phyloP scores from a whole-genome alignment of 352 stramenopile species.

The Globisporangium yorkense region DNA sequence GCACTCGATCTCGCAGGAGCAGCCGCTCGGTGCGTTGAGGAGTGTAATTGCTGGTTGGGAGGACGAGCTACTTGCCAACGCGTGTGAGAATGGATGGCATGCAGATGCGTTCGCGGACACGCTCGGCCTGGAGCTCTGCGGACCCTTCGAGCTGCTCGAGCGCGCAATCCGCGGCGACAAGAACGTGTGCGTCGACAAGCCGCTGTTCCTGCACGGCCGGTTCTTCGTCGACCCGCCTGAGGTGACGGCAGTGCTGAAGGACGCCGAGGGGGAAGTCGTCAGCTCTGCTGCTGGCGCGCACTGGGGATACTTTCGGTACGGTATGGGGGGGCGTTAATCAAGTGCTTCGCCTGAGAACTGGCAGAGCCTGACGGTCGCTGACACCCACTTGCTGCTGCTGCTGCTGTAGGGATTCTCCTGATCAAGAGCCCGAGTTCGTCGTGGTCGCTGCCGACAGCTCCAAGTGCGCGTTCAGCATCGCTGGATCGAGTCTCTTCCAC shows the following conservation, averaged over 20 bases:
- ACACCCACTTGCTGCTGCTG: not conserved
- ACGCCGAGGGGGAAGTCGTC: not conserved
- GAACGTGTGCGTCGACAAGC: slow-evolving; percentile 23
- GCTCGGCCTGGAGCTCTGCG: slow-evolving; percentile 32
- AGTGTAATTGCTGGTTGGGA: too few relatives aligned
- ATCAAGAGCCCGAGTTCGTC: slow-evolving; percentile 32
- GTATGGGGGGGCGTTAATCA: not conserved
- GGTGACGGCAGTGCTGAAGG: slow-evolving; percentile 28
- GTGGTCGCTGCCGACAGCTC: slow-evolving; percentile 24
- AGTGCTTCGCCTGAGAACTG: not conserved
- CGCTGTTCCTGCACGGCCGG: slow-evolving; percentile 45
- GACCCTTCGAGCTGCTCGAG: slow-evolving; percentile 43
- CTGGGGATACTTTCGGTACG: slow-evolving; percentile 51
- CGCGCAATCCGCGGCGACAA: slow-evolving; percentile 8
- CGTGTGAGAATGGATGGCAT: not conserved
- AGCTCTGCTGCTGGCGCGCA: slow-evolving; percentile 20
- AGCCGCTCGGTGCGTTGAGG: slow-evolving; percentile 23
- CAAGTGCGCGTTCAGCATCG: slow-evolving; percentile 30
- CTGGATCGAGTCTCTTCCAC: slow-evolving; percentile 31
- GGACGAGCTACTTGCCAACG: too few relatives aligned
- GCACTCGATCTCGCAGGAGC: slow-evolving; percentile 16
- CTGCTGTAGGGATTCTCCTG: slow-evolving; percentile 32
- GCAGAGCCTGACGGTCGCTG: too few relatives aligned
- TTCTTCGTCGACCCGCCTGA: slow-evolving; percentile 52
- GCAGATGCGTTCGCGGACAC: slow-evolving; percentile 46